Evolutionary conservation across 2,329 filamentous ascomycete species (phyloP), one percentile per base, ranked within the genome.

Genomic region (Fusarium devonianum): DNA sequence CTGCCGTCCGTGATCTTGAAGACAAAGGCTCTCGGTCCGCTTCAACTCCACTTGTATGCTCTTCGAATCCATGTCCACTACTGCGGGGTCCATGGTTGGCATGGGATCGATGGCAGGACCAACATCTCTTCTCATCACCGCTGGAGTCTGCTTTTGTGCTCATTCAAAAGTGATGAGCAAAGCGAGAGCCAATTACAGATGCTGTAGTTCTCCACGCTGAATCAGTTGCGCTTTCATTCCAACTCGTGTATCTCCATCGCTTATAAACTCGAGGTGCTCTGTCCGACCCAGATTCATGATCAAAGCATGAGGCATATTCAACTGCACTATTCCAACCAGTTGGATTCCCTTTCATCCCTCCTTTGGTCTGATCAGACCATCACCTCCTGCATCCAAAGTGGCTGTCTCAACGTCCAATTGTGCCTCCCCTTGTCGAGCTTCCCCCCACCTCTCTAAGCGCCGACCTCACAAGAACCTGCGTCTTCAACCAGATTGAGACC

Each of bases 381-480:
- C 18, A 33, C 37, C 43, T 47, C 38, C 40, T 37, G 49, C 47
- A 50, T 44, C 56, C 53, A 60, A n/a, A 57, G 62, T 64, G 62
- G 62, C 56, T 51, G 51, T 47, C 35, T 39, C 51, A 17, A 33
- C 50, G 35, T 56, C 62, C 63, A 65, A 59, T 65, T 48, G 52
- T 36, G n/a, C 45, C 43, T 29, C 53, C 39, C 38, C 36, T 18
- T 28, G 17, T 13, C 28, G 19, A 29, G 19, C 35, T 13, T 42
- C 23, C 46, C 59, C 57, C 62, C 63, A 64, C 62, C 46, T 48
- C 49, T 53, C 38, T 65, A 65, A 65, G 63, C 62, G 63, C 63
- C 56, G 56, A 56, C 49, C 49, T 41, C 34, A n/a, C n/a, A n/a
- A n/a, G 41, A 33, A 41, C 33, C 37, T 40, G 7, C 23, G 7